Conservation (phyloP, 129 eudicot species). For the Chrysanthemum lavandulifolium region DNA sequence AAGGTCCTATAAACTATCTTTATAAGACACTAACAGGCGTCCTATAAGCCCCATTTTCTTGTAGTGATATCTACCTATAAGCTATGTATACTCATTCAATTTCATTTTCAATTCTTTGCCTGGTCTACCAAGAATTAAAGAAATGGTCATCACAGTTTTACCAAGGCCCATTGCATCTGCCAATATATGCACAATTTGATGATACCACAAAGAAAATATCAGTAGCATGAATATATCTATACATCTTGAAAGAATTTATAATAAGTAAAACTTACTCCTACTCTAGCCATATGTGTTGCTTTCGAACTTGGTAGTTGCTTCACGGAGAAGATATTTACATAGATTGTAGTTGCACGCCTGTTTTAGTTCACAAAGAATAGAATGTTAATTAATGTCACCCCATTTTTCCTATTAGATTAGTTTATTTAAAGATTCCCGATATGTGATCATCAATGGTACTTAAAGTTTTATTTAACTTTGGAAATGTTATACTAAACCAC, state of each 20-base stretch:
- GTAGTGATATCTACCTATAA: too few species aligned
- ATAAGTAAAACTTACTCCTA: slow-evolving; percentile 54
- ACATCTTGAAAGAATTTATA: neutral
- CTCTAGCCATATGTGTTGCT: slow-evolving; percentile 69
- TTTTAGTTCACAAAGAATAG: slow-evolving; percentile 3
- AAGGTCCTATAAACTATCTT: too few species aligned
- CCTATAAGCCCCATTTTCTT: too few species aligned
- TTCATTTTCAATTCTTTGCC: slow-evolving; percentile 56
- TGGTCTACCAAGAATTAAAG: slow-evolving; percentile 63
- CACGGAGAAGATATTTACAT: slow-evolving; percentile 75
- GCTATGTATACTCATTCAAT: slow-evolving; percentile 11
- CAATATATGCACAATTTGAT: slow-evolving; percentile 46
- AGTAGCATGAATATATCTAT: neutral
- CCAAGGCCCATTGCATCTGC: slow-evolving; percentile 98
- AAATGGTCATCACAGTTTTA: slow-evolving; percentile 87
- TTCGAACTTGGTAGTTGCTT: slow-evolving; percentile 74
- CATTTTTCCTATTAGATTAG: too few species aligned
- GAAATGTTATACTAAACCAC: too few species aligned
- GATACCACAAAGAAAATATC: neutral
- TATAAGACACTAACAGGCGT: too few species aligned
- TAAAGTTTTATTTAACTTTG: too few species aligned
- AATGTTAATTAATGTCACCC: neutral
- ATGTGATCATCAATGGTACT: too few species aligned
- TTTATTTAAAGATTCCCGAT: too few species aligned
- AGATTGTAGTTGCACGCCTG: slow-evolving; percentile 72